Base-by-base conservation (phyloP, 1,284 basidiomycete genomes). In the Ustilago loliicola region DNA sequence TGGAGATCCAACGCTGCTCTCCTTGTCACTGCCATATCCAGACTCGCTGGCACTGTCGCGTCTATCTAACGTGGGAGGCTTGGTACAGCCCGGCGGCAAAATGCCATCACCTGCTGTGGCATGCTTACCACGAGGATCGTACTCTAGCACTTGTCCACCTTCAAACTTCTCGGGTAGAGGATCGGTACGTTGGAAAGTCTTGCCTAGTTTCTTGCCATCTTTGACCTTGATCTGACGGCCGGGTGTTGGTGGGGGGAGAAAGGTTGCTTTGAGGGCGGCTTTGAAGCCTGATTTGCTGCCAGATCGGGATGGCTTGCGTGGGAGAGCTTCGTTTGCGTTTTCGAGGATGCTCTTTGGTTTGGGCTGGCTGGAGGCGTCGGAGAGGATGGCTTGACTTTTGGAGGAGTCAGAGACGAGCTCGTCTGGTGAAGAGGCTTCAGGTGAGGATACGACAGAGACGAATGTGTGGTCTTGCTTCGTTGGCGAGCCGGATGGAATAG, bases 71-170 rank as follows among this genome's bases (percentile, higher is more conserved):
- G 65, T 36, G 2, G 71, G 71, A 10, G 66, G 52, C 6, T 56
- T 54, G 36, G 71, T 36, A 15, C 40, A 66, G 17, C 51, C 55
- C 27, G 64, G 13, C 1, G 77, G 72, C 3, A 81, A 25, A 36
- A 83, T 51, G 21, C 81, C 81, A 45, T 82, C 81, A 27, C 81
- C 81, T 3, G 70, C 73, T 0, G 66, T 40, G 1, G 79, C 82
- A 19, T 81, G 10, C 9, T 70, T 59, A 25, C 81, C 81, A 25
- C 81, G 59, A 38, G 82, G 82, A 64, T 83, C 82, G 17, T 62
- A 66, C 13, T 72, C 68, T 38, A 83, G 77, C 30, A 83, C 76
- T 42, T 80, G 57, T 2, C 72, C 82, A 17, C 82, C 82, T 40
- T 74, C 69, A 61, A 81, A 78, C 21, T 48, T 70, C 23, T 15